These are phyloP conservation scores for Symbiodinium pilosum DNA, from an alignment of 73 alveolate genomes.

Conservation along the genomic window DNA sequence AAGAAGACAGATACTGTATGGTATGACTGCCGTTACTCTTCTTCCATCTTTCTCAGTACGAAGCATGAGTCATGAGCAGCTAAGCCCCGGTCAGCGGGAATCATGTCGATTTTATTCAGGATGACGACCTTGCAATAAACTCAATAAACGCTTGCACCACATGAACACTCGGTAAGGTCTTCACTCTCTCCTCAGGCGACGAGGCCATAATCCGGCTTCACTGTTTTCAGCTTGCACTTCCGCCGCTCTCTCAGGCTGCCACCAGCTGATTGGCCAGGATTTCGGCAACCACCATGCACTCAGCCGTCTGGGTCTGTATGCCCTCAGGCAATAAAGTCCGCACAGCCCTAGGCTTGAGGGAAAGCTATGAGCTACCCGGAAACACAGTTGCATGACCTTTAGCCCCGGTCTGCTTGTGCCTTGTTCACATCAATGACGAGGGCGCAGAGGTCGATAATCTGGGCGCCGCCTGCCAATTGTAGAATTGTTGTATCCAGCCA, in stretches of 20 bases:
- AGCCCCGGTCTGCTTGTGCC: conserved; percentile 61
- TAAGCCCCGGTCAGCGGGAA: conserved; percentile 97
- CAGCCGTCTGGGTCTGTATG: conserved; percentile 99
- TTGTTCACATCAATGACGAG: conserved; percentile 99
- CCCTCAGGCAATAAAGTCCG: conserved; percentile 77
- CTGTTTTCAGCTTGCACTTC: too few species aligned
- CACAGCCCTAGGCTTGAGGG: neutral
- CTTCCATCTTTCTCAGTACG: too few species aligned
- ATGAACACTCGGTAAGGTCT: too few species aligned
- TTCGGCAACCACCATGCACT: conserved; percentile 99
- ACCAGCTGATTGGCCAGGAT: conserved; percentile 97
- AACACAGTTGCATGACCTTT: neutral
- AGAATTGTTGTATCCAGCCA: too few species aligned
- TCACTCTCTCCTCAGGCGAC: too few species aligned
- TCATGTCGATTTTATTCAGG: conserved; percentile 99
- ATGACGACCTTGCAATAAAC: conserved; percentile 98
- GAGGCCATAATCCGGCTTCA: too few species aligned
- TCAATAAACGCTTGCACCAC: too few species aligned
- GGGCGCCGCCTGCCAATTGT: conserved; percentile 98
- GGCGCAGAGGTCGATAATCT: conserved; percentile 99
- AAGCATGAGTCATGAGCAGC: neutral
- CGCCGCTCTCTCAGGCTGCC: neutral
- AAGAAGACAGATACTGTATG: too few species aligned
- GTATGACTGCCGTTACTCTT: too few species aligned
- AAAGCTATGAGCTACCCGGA: neutral